A percentile compares a stretch with the other conserved stretches of the same genome.
Evolutionary conservation across 2,329 filamentous ascomycete genomes (phyloP).

Genomic region (Monosporascus sp.): DNA sequence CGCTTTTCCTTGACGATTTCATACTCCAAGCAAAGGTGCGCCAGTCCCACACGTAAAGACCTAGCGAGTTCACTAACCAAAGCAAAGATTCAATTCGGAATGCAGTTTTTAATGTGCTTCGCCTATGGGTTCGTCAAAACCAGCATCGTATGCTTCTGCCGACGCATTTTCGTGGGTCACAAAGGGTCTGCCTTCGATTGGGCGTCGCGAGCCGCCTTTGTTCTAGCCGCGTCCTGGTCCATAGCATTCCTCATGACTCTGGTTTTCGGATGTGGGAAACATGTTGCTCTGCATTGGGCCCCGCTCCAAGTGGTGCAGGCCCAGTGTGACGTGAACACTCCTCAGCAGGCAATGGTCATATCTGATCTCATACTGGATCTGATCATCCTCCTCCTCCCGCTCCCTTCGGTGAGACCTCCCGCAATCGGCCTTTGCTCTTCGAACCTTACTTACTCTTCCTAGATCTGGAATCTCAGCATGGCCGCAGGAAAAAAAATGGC

Average conservation of each 20-base stretch:
- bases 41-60: neutral
- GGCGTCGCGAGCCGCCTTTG: neutral
- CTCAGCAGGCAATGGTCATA: conserved; percentile 51
- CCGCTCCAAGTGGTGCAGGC: neutral
- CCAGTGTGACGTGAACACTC: neutral
- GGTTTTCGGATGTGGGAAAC: neutral
- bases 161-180: neutral
- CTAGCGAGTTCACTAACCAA: neutral
- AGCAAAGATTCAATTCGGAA: neutral
- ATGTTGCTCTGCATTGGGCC: neutral
- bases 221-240: neutral
- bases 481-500: conserved; percentile 1
- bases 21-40: neutral
- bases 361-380: conserved; percentile 4
- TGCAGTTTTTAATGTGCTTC: neutral
- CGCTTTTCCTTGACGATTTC: neutral
- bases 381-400: conserved; percentile 2
- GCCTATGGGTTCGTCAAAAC: neutral
- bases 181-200: neutral
- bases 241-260: neutral
- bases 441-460: neutral
- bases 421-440: neutral
- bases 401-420: neutral
- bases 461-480: conserved; percentile 1
- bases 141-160: neutral